Evolutionary conservation across 208 protist genomes (phyloP).

Genomic region (Trypanosoma theileri): DNA sequence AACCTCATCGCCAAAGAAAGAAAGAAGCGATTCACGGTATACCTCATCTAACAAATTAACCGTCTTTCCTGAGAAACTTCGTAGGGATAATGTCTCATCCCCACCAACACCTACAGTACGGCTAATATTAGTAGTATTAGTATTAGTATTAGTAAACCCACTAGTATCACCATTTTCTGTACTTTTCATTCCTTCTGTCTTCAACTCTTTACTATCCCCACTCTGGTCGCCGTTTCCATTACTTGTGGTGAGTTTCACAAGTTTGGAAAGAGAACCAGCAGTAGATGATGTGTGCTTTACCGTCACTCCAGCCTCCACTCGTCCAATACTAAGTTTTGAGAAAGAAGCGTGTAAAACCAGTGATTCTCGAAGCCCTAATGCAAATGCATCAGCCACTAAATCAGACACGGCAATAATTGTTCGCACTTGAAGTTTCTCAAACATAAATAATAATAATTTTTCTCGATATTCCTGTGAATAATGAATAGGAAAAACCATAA

Average conservation of each 20-base stretch:
- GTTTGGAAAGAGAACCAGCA: conserved; percentile 20
- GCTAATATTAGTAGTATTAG: no score
- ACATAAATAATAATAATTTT: conserved; percentile 35
- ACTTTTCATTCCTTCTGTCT: background rate
- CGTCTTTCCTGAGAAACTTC: background rate
- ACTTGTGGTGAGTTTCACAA: background rate
- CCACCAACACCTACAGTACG: no score
- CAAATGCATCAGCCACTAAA: conserved; percentile 51
- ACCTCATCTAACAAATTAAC: conserved; percentile 20
- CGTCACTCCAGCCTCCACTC: conserved; percentile 34
- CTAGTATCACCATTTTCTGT: no score
- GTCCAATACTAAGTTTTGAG: conserved; percentile 30
- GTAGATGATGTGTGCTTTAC: conserved; percentile 29
- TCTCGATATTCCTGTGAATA: conserved; percentile 32
- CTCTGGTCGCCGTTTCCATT: background rate
- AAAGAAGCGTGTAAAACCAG: conserved; percentile 41
- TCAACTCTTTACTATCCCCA: background rate
- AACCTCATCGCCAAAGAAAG: conserved; percentile 22
- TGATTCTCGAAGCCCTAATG: conserved; percentile 30
- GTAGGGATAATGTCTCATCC: no score
- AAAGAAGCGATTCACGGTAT: conserved; percentile 16
- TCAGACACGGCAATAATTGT: conserved; percentile 60
- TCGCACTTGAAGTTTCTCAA: conserved; percentile 29
- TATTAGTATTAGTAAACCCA: no score
- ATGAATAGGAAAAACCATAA: conserved; percentile 44